A percentile compares a stretch with the other conserved stretches of the same genome.
Evolutionary conservation across 345 rosid genomes (phyloP).

Genomic region (Syzygium aromaticum): DNA sequence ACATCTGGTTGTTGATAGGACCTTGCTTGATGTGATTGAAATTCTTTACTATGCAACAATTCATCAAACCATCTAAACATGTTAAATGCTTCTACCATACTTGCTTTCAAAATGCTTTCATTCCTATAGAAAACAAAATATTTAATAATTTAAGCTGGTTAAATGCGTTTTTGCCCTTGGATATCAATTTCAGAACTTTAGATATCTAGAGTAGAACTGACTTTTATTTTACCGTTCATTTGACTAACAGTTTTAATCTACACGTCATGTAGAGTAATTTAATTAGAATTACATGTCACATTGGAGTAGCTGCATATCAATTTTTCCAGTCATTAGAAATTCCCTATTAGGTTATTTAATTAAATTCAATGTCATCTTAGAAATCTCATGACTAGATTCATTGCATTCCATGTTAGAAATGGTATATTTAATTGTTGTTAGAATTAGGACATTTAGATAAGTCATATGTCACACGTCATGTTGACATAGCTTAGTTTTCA

Average conservation of each 20-base stretch:
- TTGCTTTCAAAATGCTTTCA: background rate
- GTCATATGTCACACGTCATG: background rate
- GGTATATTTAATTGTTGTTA: background rate
- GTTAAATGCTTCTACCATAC: background rate
- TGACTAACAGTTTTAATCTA: too few species aligned
- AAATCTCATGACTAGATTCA: too few species aligned
- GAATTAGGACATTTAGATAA: background rate
- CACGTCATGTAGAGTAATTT: background rate
- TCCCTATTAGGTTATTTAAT: background rate
- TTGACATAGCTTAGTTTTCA: background rate
- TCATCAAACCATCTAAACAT: background rate
- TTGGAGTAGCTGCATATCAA: background rate
- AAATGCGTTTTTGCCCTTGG: too few species aligned
- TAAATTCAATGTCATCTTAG: background rate
- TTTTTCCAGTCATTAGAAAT: background rate
- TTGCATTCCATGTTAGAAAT: background rate
- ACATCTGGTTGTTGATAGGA: background rate
- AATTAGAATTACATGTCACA: background rate
- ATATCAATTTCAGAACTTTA: too few species aligned
- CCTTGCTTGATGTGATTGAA: background rate
- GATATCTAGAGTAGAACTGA: too few species aligned
- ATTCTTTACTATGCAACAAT: background rate
- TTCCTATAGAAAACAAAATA: too few species aligned
- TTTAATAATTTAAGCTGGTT: too few species aligned
- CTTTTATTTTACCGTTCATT: too few species aligned